Evolutionary conservation across 352 stramenopile species (phyloP), one percentile per base, ranked within the genome.

Genomic region (Pythium guiyangense): DNA sequence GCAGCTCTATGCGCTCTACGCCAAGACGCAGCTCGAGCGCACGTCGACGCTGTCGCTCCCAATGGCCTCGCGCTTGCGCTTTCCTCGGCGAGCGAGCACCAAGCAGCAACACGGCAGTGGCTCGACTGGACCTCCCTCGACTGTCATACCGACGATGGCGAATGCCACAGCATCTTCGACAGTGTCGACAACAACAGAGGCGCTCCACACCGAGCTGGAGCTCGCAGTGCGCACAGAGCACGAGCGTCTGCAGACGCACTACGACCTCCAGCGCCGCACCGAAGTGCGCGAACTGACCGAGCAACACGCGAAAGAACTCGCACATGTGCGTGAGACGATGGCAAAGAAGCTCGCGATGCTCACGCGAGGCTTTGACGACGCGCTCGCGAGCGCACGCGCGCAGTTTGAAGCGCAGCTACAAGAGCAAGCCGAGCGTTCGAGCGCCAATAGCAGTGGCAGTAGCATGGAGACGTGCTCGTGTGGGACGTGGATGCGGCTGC

Each of bases 321-420:
- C 59, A 17, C 37, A 59, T 2, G 26, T 81, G 4, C 54, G 70
- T 4, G 56, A 69, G 37, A 51, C 59, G 4, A 59, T 60, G 2
- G 51, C 67, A 2, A 85, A 88, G 52, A 86, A 86, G 46, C 46
- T 84, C 12, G 52, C 67, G 10, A 88, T 88, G 78, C 59, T 88
- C 0, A 67, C 85, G 34, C 54, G 46, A 10, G 78, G 66, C 0
- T 68, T 85, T 60, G 44, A 65, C 17, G 50, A 74, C 29, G 68
- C 43, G 22, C 27, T 63, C 4, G 14, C 10, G 22, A 18, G 31
- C 3, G 20, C 18, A 35, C 50, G 8, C 10, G 31, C 31, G 31
- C 31, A 37, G 31, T 37, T 37, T 37, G 31, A 37, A 37, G 31
- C 31, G 5, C 31, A 37, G 8, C 2, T 12, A 12, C 31, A 10